Evolutionary conservation across 2,329 filamentous ascomycete genomes (phyloP).

Genomic region (Lachnum nothofagi): DNA sequence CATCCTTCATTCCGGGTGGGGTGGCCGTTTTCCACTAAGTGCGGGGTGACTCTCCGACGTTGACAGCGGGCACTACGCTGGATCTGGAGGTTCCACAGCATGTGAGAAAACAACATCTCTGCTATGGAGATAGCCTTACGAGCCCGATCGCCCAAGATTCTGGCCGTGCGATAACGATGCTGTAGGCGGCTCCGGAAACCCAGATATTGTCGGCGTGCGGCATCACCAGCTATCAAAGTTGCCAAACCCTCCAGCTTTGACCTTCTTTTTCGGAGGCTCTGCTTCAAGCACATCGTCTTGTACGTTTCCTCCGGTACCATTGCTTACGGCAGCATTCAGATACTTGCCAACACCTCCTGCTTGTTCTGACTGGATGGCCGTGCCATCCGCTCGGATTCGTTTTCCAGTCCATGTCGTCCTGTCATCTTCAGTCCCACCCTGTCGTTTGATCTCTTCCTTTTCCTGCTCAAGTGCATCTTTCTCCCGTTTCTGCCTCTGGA

Average conservation of each 20-base stretch:
- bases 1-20: neutral
- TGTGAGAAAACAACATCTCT: neutral
- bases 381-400: slow-evolving; percentile 66
- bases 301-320: slow-evolving; percentile 43
- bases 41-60: neutral
- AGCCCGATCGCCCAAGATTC: too few species aligned
- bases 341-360: slow-evolving; percentile 69
- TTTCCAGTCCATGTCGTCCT: slow-evolving; percentile 95
- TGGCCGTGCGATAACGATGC: too few species aligned
- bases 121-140: too few species aligned
- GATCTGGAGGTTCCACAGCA: neutral
- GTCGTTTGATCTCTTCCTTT: slow-evolving; percentile 56
- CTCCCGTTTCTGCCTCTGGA: slow-evolving; percentile 67
- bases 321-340: slow-evolving; percentile 55
- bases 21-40: neutral
- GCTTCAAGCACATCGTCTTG: slow-evolving; percentile 59
- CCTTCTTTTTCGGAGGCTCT: slow-evolving; percentile 75
- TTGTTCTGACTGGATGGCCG: slow-evolving; percentile 42
- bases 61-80: neutral
- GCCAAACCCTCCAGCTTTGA: slow-evolving; percentile 75
- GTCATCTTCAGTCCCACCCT: slow-evolving; percentile 79
- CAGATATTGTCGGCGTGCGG: neutral
- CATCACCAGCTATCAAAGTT: slow-evolving; percentile 88
- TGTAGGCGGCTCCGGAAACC: too few species aligned
- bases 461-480: slow-evolving; percentile 53